Base-by-base conservation (phyloP, 441 rosid genomes). In the Oxalis stricta region DNA sequence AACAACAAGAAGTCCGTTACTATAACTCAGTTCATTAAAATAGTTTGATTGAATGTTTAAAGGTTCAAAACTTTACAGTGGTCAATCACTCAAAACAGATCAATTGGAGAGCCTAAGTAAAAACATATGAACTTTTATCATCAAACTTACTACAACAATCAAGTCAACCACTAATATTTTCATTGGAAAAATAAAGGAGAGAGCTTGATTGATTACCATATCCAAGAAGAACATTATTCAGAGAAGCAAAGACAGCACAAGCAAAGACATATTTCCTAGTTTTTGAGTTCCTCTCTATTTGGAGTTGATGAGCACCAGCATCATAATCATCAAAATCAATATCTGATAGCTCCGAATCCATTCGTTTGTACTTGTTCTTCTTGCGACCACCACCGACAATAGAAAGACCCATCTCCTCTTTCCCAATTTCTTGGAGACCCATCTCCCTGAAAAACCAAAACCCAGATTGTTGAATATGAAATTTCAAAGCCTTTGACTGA, bases 181-280 rank as follows among this genome's bases (percentile, higher is more conserved):
- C 1, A 26, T 1, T 1, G 8, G 41, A 34, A 11, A 38, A 5
- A 13, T 8, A 9, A 42, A 8, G 32, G 12, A 10, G 20, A 36
- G 33, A n/a, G n/a, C n/a, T n/a, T n/a, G 53, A 1, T 26, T 26
- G 31, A 26, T 63, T 51, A 84, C 97, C 93, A 54, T 88, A 88
- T 31, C 95, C 94, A 50, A 88, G 93, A 65, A 88, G 91, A 66
- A 84, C 93, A 54, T 73, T 71, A 61, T 84, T 84, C 36, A 88
- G 72, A 18, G 97, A 84, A 14, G 95, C 95, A 50, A 81, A 79
- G 53, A 84, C 46, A 24, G 91, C 89, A 40, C 84, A 84, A 35
- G 77, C 79, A 60, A 84, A 36, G 38, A 88, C 94, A 59, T 75
- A 88, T 52, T 63, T 87, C 43, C 73, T 66, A 37, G 74, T 72